Evolutionary conservation across 129 eudicot species (phyloP).

Genomic region (Dittrichia graveolens): DNA sequence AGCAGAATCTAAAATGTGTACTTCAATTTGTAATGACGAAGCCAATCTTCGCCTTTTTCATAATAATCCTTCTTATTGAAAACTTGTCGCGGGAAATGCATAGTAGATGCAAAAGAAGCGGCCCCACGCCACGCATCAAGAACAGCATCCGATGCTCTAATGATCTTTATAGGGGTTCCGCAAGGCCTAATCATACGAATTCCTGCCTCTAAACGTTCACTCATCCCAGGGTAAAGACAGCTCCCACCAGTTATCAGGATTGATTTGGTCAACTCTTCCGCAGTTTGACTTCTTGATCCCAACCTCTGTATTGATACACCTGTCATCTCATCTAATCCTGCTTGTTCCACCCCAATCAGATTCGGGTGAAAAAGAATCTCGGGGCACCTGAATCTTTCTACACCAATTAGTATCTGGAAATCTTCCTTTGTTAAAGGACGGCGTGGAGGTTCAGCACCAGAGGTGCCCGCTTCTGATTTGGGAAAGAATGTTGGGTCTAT

Average conservation of each 20-base stretch:
- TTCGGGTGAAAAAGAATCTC: slow-evolving; percentile 86
- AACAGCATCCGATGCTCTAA: slow-evolving; percentile 64
- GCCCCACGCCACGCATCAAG: slow-evolving; percentile 99
- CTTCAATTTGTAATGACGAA: slow-evolving; percentile 66
- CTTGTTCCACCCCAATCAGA: slow-evolving; percentile 84
- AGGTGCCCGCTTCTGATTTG: slow-evolving; percentile 54
- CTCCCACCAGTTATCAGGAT: slow-evolving; percentile 87
- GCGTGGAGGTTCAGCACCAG: slow-evolving; percentile 62
- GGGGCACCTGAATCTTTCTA: slow-evolving; percentile 95
- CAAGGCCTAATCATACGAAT: slow-evolving; percentile 89
- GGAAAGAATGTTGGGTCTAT: slow-evolving; percentile 81
- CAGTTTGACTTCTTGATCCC: slow-evolving; percentile 38
- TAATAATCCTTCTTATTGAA: slow-evolving; percentile 71
- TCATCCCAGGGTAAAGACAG: slow-evolving; percentile 81
- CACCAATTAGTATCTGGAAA: slow-evolving; percentile 82
- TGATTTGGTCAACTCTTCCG: slow-evolving; percentile 68
- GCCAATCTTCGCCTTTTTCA: slow-evolving; percentile 95
- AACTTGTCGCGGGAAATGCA: slow-evolving; percentile 63
- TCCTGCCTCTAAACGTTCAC: slow-evolving; percentile 82
- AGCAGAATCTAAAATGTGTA: slow-evolving; percentile 48
- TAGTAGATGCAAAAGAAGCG: slow-evolving; percentile 63
- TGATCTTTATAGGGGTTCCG: slow-evolving; percentile 66
- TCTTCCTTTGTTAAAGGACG: slow-evolving; percentile 94
- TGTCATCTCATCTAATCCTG: slow-evolving; percentile 94
- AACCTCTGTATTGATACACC: slow-evolving; percentile 66